Base-by-base conservation (phyloP, 805 yeast species). In the Lipomyces yamadae region DNA sequence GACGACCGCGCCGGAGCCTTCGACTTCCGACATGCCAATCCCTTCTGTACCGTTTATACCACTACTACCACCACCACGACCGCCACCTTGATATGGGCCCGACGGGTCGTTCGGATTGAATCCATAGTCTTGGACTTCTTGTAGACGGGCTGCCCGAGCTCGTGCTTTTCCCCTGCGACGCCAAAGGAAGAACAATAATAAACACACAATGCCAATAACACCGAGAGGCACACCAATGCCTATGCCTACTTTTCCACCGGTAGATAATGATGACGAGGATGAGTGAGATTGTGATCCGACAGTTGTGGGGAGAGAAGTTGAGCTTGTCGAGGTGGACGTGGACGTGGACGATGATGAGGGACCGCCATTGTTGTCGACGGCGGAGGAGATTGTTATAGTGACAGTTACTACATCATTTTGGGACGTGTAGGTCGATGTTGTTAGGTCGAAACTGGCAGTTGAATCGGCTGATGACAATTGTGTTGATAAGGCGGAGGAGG, bases 161-260 rank as follows among this genome's bases (percentile, higher is more conserved):
- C n/a, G 15, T 15, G 37, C 33, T 29, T 60, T 60, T 15, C 64
- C 34, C 33, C 65, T 55, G 11, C 63, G 62, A 48, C 70, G 53
- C 33, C 33, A 45, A 58, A 62, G 53, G 15, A 62, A 35, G 15
- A 68, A 34, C 3, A 63, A 18, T 7, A 60, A n/a, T 13, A 62
- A 8, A 32, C 56, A 37, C 33, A 58, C 64, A 32, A 68, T 35
- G n/a, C 39, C 39, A 24, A 66, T n/a, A 2, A 65, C 71, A 34
- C 70, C 71, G 6, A 68, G 56, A 6, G 70, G 63, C 4, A 68
- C 69, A 42, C 67, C 71, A 33, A 68, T 67, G 15, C 71, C 71
- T 42, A 68, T 45, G 18, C 69, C 71, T 18, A 68, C 54, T 34
- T 68, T 68, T 18, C 68, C 67, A 15, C 71, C 71, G n/a, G 70